Conservation (phyloP, 192 early-diverging fungal species). For the Allomyces macrogynus region DNA sequence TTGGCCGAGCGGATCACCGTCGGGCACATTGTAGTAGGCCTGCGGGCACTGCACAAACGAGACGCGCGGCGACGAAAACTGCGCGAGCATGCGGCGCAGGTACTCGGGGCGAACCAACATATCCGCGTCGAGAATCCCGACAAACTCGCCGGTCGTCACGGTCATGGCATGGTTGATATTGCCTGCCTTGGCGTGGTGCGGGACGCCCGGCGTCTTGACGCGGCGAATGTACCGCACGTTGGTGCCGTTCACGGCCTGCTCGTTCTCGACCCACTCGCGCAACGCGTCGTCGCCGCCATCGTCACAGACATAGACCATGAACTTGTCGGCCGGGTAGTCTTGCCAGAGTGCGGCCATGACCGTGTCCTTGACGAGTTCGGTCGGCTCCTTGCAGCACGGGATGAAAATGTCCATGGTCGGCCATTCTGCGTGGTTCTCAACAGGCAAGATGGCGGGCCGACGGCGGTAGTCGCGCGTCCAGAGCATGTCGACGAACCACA, state of each 20-base stretch:
- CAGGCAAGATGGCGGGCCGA: background rate
- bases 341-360: slow-evolving; percentile 3
- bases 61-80: background rate
- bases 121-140: slow-evolving; percentile 1
- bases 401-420: slow-evolving; percentile 5
- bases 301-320: slow-evolving; percentile 1
- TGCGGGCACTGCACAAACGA: slow-evolving; percentile 4
- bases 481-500: slow-evolving; percentile 1
- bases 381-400: slow-evolving; percentile 3
- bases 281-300: slow-evolving; percentile 3
- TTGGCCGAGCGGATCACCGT: slow-evolving; percentile 2
- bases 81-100: slow-evolving; percentile 1
- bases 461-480: background rate
- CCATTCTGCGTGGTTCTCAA: background rate
- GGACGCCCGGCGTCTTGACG: slow-evolving; percentile 1
- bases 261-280: slow-evolving; percentile 2
- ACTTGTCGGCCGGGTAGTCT: slow-evolving; percentile 1
- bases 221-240: background rate
- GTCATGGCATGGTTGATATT: slow-evolving; percentile 4
- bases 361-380: slow-evolving; percentile 1
- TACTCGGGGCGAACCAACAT: slow-evolving; percentile 1
- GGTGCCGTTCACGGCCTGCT: background rate
- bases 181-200: slow-evolving; percentile 5
- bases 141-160: slow-evolving; percentile 1
- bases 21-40: slow-evolving; percentile 4